Evolutionary conservation across 345 rosid species (phyloP), one percentile per base, ranked within the genome.

Genomic region (Eucalyptus erythrocorys): DNA sequence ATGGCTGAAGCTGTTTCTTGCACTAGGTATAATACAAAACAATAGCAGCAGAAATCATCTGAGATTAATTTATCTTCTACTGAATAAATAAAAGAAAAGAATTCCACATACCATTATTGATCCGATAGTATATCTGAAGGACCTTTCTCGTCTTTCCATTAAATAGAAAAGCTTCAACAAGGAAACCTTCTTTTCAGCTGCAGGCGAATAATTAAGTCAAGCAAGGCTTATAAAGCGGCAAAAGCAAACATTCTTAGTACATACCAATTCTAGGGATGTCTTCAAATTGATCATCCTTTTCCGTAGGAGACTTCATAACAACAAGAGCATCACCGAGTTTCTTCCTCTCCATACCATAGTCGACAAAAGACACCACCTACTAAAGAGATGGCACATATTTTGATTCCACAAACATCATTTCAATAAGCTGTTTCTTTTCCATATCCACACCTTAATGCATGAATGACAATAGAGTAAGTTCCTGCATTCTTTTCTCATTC

Each of bases 111-210:
- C 98, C 95, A 90, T 86, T 79, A 94, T 87, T 93, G 92, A 89
- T 92, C 92, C 91, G 87, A 97, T 57, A 87, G 92, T 85, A 90
- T 89, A 90, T 93, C 90, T 94, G 87, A 96, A 97, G 89, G 93
- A 93, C 80, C 85, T 90, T 91, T 95, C 98, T 89, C 94, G 92
- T 87, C 93, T 95, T 92, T 92, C 94, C 95, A 97, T 91, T 91
- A 91, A 86, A 90, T 84, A 87, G 89, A 93, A 93, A 85, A 93
- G 91, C 94, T 92, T 95, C 49, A 94, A 91, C 61, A 94, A 91
- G 51, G 96, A 90, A 79, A 88, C 88, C 89, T 86, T 89, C 85
- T 88, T 94, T 88, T 84, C 89, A 91, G 93, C 98, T 97, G 91
- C 84, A 45, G 45, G 90, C 85, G 86, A 87, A 49, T 81, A 19